A percentile compares a stretch with the other conserved stretches of the same genome.
These are phyloP conservation scores for Actinomucor elegans DNA, from an alignment of 371 early-diverging fungal species.

Conservation along the genomic window DNA sequence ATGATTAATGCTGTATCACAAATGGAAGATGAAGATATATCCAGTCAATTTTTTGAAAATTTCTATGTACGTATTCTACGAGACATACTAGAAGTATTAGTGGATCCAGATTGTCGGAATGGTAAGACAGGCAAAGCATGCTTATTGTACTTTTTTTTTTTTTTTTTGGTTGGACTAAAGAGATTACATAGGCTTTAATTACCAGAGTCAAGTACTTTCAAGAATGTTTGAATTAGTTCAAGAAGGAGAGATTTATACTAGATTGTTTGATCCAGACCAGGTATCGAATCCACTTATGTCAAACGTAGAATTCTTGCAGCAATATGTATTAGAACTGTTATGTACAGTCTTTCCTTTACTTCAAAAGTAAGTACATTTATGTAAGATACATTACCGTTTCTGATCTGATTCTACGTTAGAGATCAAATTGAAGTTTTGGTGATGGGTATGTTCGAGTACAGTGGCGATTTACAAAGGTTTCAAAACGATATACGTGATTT, in stretches of 20 bases:
- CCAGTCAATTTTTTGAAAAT: slow-evolving; percentile 83
- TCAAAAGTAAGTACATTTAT: slow-evolving; percentile 53
- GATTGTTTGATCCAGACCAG: slow-evolving; percentile 70
- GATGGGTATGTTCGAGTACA: slow-evolving; percentile 78
- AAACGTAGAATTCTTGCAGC: slow-evolving; percentile 75
- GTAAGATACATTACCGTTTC: not conserved
- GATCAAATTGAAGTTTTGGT: slow-evolving; percentile 85
- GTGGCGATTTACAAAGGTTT: slow-evolving; percentile 78
- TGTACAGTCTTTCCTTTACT: slow-evolving; percentile 85
- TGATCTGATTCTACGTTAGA: slow-evolving; percentile 33
- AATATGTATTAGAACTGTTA: slow-evolving; percentile 75
- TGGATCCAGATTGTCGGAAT: slow-evolving; percentile 92
- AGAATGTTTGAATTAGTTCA: slow-evolving; percentile 85
- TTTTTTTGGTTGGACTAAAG: no score
- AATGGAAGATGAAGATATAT: slow-evolving; percentile 65
- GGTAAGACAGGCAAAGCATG: slow-evolving; percentile 54
- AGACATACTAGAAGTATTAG: slow-evolving; percentile 88
- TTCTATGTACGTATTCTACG: slow-evolving; percentile 83
- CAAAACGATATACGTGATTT: slow-evolving; percentile 92
- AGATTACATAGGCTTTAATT: slow-evolving; percentile 74
- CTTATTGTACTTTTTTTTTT: not conserved
- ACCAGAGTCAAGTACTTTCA: slow-evolving; percentile 84
- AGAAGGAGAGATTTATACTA: slow-evolving; percentile 78
- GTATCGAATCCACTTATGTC: slow-evolving; percentile 73
- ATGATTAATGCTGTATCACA: slow-evolving; percentile 68